Conservation (phyloP, 108 stramenopile species). For the Aurantiochytrium sp. region DNA sequence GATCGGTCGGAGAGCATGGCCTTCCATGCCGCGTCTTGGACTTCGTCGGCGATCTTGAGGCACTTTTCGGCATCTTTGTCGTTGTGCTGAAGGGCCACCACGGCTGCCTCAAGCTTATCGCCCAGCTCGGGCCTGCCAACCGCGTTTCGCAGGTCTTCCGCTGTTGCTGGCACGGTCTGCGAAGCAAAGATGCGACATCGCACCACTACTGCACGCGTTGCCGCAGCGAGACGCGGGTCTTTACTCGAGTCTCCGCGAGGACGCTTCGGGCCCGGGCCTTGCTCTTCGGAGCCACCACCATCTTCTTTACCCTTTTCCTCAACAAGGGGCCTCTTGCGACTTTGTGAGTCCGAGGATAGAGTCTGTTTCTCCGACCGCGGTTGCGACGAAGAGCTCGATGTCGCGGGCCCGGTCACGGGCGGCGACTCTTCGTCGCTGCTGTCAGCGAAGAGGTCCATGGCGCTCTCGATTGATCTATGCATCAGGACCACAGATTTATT, state of each 20-base stretch:
- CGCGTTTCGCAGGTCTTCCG: background rate
- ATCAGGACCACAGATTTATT: too few relatives aligned
- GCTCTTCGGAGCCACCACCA: background rate
- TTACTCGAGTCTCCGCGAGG: background rate
- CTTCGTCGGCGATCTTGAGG: background rate
- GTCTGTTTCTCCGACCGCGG: too few relatives aligned
- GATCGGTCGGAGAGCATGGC: background rate
- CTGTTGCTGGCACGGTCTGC: background rate
- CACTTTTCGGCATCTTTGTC: background rate
- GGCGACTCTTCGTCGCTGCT: background rate
- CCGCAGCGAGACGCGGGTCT: background rate
- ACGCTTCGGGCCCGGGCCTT: background rate
- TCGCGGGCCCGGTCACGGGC: too few relatives aligned
- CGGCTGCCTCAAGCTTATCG: background rate
- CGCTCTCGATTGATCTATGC: too few relatives aligned
- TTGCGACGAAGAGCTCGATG: too few relatives aligned
- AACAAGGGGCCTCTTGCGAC: too few relatives aligned
- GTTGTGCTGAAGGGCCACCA: background rate
- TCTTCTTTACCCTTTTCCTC: background rate
- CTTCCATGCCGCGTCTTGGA: background rate
- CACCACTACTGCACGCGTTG: background rate
- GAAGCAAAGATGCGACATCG: background rate
- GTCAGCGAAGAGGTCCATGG: background rate
- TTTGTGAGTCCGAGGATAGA: too few relatives aligned
- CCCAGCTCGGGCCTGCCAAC: background rate